Base-by-base conservation (phyloP, 495 filamentous ascomycete genomes). In the Podospora appendiculata region DNA sequence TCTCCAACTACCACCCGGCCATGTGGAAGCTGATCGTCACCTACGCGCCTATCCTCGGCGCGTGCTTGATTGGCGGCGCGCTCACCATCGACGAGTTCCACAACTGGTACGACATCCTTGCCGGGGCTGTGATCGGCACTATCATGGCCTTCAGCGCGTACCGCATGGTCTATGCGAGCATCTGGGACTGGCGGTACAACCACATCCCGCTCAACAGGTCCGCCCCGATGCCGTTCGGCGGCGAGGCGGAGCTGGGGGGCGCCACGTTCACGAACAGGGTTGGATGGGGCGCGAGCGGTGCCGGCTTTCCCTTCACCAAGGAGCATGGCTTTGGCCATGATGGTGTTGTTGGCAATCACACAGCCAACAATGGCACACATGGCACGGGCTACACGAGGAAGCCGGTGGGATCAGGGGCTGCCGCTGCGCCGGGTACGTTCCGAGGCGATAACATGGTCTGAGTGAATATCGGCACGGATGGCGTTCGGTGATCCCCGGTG, bases 71-170 rank as follows among this genome's bases (percentile, higher is more conserved):
- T 45, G 78, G 70, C 4, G 79, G 79, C n/a, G 69, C 76, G 0
- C 59, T 85, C 36, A 84, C 79, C 1, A 79, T 85, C 41, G 83
- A 87, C 42, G 69, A 74, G 65, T 79, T 74, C 47, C 82, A 84
- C 51, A 74, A 84, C 62, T 80, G 76, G 76, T 81, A 79, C 46
- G 83, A 86, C 39, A 68, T 82, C 5, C 43, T 81, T 6, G 75
- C 71, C 13, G 84, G 84, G 6, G 75, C 68, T 2, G 55, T 76
- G 25, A 80, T 86, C 47, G 84, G 84, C 3, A 72, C 71, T 6
- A 47, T 73, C n/a, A 74, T 80, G 65, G 80, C 82, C 0, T 72
- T 82, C 41, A 66, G 71, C 18, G 62, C 70, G 0, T 86, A 84
- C 59, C 70, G 81, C 40, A 78, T 80, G 73, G 69, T 69, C 19